Base-by-base conservation (phyloP, 2,329 filamentous ascomycete genomes). In the Stylonectria norvegica region DNA sequence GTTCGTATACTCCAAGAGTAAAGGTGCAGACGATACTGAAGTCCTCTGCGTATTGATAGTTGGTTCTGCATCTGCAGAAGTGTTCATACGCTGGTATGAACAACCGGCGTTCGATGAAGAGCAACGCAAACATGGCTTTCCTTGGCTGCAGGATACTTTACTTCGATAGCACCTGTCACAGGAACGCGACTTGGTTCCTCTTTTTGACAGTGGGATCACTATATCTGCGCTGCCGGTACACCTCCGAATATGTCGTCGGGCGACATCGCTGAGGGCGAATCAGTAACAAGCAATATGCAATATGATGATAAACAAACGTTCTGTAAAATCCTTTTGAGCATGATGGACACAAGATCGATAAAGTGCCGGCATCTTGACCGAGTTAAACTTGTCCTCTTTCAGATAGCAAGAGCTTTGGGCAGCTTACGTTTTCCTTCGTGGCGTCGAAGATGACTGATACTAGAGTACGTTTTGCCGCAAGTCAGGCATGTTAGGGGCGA, bases 391-490 rank as follows among this genome's bases (percentile, higher is more conserved):
- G 31, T 15, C 11, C 30, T 11, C 5, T 6, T 30, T n/a, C 15
- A 20, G 10, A 15, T 10, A 25, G 37, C 23, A 22, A 14, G 19
- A 23, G 19, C 9, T 3, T n/a, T 19, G 23, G 32, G 30, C 20
- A 4, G 6, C 35, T n/a, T 20, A 46, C 43, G 43, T n/a, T 40
- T 34, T 9, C 39, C 34, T 34, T 42, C 43, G 31, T 46, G 43
- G 19, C 43, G 43, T 2, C 43, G 34, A 8, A 46, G n/a, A 18
- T 46, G 43, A 18, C 39, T 42, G 8, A 22, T n/a, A 12, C 43
- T 42, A 6, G 39, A 39, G 19, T 46, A 46, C 12, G 25, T 46
- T 36, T 46, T 46, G 2, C 34, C 39, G 12, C 43, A 46, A 7
- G 27, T 7, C 11, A 9, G 16, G 27, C 34, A 25, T 4, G 19